phyloP scores from a whole-genome alignment of 176 grass and related monocot species.

The Triticum urartu region DNA sequence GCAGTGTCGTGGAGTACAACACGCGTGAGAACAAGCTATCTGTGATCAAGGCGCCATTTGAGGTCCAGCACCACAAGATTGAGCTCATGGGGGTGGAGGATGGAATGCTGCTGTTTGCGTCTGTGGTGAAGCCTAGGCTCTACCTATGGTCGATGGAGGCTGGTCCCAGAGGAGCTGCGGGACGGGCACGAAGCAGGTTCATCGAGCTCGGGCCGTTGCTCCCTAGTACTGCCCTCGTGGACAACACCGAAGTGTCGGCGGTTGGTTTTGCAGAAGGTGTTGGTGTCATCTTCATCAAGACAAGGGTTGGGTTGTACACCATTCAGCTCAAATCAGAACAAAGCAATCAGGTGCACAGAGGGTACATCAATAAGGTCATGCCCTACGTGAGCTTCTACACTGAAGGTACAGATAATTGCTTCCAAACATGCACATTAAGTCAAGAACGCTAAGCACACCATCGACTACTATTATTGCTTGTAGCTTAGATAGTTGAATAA shows the following conservation, averaged over 20 bases:
- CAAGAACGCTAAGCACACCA: background rate
- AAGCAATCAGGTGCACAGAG: background rate
- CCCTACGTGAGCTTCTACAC: constrained; percentile 5
- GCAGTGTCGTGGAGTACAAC: background rate
- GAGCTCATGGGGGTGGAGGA: background rate
- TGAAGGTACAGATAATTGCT: background rate
- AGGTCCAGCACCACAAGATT: background rate
- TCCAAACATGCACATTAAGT: background rate
- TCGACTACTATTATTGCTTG: background rate
- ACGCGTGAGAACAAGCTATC: background rate
- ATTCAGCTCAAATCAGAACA: background rate
- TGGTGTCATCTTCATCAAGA: background rate
- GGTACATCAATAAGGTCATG: background rate
- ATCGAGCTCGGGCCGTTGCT: background rate
- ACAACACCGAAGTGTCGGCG: too few relatives aligned
- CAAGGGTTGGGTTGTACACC: background rate
- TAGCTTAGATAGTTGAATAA: background rate
- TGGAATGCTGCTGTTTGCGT: background rate
- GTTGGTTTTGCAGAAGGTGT: background rate
- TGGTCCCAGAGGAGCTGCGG: background rate
- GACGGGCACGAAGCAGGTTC: background rate
- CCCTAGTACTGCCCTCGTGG: background rate
- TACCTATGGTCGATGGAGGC: background rate
- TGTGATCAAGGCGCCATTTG: background rate
- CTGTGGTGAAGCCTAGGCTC: background rate